phyloP scores from a whole-genome alignment of 768 basidiomycete species.

The Cytidiella melzeri region DNA sequence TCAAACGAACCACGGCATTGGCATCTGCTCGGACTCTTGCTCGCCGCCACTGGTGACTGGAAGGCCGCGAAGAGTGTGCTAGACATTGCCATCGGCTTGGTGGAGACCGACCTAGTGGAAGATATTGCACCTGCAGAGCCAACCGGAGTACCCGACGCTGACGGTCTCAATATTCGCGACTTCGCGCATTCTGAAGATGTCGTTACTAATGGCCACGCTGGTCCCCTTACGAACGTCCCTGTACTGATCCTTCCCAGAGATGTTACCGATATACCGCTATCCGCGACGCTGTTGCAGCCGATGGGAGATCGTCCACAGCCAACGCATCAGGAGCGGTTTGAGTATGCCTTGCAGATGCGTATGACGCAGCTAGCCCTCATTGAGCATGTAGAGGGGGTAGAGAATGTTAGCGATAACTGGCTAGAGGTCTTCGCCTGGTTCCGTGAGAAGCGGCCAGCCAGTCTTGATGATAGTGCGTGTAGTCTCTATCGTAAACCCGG shows the following conservation, averaged over 20 bases:
- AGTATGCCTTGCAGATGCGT: slow-evolving; percentile 63
- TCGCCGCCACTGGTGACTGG: slow-evolving; percentile 80
- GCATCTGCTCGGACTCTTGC: slow-evolving; percentile 83
- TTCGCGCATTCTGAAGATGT: slow-evolving; percentile 1
- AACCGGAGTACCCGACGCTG: not conserved
- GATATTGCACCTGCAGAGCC: slow-evolving; percentile 10
- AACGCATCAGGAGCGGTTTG: slow-evolving; percentile 30
- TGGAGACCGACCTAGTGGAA: slow-evolving; percentile 38
- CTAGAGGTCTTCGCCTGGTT: slow-evolving; percentile 85
- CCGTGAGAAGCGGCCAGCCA: slow-evolving; percentile 49
- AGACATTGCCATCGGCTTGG: slow-evolving; percentile 65
- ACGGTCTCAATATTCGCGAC: slow-evolving; percentile 9
- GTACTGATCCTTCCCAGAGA: slow-evolving; percentile 14
- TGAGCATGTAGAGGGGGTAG: slow-evolving; percentile 82
- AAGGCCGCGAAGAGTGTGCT: slow-evolving; percentile 67
- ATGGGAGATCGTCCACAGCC: slow-evolving; percentile 25
- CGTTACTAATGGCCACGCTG: not conserved
- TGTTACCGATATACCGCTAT: slow-evolving; percentile 18
- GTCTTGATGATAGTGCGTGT: slow-evolving; percentile 25
- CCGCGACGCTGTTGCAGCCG: slow-evolving; percentile 42
- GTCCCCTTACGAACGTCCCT: not conserved
- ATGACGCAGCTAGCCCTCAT: slow-evolving; percentile 79
- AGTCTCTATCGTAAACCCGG: not conserved
- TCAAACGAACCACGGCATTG: slow-evolving; percentile 66
- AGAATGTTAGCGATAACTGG: slow-evolving; percentile 76